Percentiles rank a stretch among this genome's conserved stretches.
phyloP scores from a whole-genome alignment of 352 stramenopile genomes.

The Pythium vanterpoolii region DNA sequence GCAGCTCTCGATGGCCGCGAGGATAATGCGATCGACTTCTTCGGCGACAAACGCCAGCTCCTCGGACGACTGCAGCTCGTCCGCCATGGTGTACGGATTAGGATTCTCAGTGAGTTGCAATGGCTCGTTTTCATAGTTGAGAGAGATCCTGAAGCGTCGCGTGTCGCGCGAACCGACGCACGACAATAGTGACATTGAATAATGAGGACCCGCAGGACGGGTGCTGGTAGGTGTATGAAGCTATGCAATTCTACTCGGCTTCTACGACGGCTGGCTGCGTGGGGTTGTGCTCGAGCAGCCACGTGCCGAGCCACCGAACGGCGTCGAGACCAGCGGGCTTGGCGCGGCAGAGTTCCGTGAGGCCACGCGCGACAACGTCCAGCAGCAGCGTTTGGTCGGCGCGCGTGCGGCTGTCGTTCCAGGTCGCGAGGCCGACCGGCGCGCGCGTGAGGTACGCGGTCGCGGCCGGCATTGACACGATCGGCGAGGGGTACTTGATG shows the following conservation, averaged over 20 bases:
- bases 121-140: not conserved
- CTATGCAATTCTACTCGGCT: slow-evolving; percentile 33
- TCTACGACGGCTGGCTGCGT: slow-evolving; percentile 67
- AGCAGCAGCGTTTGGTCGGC: slow-evolving; percentile 43
- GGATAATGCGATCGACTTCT: slow-evolving; percentile 88
- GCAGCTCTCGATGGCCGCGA: slow-evolving; percentile 73
- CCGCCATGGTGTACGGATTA: slow-evolving; percentile 43
- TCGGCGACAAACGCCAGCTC: slow-evolving; percentile 90
- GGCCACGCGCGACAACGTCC: slow-evolving; percentile 66
- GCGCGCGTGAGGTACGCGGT: slow-evolving; percentile 58
- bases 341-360: slow-evolving; percentile 77
- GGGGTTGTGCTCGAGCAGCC: slow-evolving; percentile 85
- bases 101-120: not conserved
- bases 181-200: not conserved
- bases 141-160: slow-evolving; percentile 4
- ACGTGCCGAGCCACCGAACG: slow-evolving; percentile 80
- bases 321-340: slow-evolving; percentile 75
- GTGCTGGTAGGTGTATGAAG: no score
- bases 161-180: not conserved
- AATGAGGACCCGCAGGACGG: no score
- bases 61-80: slow-evolving; percentile 87
- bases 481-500: slow-evolving; percentile 46
- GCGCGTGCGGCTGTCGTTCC: slow-evolving; percentile 36
- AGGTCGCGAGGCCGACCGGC: slow-evolving; percentile 43
- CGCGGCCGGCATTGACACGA: slow-evolving; percentile 58